phyloP scores from a whole-genome alignment of 768 basidiomycete genomes.

The Rhizopogon salebrosus region DNA sequence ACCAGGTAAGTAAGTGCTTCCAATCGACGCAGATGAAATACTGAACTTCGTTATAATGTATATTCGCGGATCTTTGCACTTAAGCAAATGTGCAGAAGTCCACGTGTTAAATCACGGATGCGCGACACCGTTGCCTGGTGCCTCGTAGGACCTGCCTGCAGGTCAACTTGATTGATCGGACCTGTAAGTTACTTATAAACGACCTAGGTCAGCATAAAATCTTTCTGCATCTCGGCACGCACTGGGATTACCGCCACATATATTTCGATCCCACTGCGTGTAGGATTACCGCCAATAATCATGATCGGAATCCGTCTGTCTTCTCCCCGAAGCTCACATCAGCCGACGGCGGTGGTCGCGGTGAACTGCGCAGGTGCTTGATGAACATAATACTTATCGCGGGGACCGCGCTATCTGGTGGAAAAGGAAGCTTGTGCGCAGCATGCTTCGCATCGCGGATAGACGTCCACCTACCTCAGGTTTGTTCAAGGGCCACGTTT shows the following conservation, averaged over 20 bases:
- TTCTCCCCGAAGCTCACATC: neutral
- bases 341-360: neutral
- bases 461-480: neutral
- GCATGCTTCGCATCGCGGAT: neutral
- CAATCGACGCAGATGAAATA: neutral
- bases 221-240: too few species aligned
- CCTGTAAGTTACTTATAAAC: too few species aligned
- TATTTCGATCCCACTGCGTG: neutral
- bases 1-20: neutral
- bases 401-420: neutral
- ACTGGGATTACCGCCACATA: neutral
- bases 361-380: neutral
- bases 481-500: neutral
- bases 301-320: neutral
- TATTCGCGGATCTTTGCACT: too few species aligned
- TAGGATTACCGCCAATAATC: neutral
- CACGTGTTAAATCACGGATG: too few species aligned
- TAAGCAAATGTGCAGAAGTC: too few species aligned
- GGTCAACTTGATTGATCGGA: too few species aligned
- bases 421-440: neutral
- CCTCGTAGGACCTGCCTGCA: too few species aligned
- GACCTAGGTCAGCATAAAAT: too few species aligned
- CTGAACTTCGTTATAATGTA: neutral
- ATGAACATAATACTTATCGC: neutral
- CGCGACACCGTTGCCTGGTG: too few species aligned